phyloP scores from a whole-genome alignment of 257 asterid genomes.

The Coffea eugenioides region DNA sequence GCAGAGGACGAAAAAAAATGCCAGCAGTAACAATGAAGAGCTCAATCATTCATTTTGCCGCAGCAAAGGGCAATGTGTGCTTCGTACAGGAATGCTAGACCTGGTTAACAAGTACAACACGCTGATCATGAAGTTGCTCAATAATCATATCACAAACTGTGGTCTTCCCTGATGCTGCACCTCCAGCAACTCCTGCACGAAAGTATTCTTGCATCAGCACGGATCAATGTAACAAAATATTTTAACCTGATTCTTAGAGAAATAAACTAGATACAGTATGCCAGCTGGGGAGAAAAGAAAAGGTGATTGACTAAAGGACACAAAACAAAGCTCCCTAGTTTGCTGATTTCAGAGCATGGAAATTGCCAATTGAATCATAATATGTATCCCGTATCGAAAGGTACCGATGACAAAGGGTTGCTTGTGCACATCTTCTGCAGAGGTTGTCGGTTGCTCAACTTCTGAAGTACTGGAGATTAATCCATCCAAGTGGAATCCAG shows the following conservation, averaged over 20 bases:
- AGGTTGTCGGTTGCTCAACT: conserved; percentile 52
- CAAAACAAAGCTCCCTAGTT: neutral
- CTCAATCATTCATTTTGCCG: neutral
- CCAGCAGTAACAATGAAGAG: neutral
- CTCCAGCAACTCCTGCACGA: conserved; percentile 92
- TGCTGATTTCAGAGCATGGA: neutral
- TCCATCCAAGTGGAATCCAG: conserved; percentile 78
- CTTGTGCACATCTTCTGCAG: conserved; percentile 56
- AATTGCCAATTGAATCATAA: neutral
- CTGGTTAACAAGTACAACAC: conserved; percentile 98
- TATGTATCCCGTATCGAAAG: conserved; percentile 11
- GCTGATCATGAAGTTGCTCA: conserved; percentile 96
- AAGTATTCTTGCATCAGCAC: neutral
- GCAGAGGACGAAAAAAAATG: neutral
- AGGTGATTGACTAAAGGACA: neutral
- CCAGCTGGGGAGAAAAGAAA: neutral
- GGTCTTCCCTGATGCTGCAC: conserved; percentile 99
- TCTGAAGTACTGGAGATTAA: conserved; percentile 32
- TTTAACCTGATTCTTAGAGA: neutral
- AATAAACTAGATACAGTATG: neutral
- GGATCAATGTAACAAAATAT: neutral
- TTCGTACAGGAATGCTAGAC: conserved; percentile 27
- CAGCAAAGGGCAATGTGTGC: neutral
- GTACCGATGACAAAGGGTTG: conserved; percentile 94
- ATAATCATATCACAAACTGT: conserved; percentile 98